phyloP scores from a whole-genome alignment of 495 filamentous ascomycete species.

The Hamigera avellanea region DNA sequence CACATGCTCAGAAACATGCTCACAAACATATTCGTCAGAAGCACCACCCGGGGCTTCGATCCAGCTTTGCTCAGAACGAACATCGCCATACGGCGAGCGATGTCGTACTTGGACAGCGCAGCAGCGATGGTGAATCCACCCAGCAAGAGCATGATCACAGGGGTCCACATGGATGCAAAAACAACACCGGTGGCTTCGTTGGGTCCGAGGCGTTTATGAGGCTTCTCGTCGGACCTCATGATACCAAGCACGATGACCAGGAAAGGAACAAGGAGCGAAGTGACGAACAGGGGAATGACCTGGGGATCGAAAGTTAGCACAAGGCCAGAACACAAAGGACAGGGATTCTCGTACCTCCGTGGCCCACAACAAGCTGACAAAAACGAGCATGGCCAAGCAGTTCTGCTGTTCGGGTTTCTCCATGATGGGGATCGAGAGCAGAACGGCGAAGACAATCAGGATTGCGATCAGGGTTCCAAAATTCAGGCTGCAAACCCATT shows the following conservation, averaged over 20 bases:
- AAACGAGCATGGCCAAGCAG: slow-evolving; percentile 84
- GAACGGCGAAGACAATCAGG: slow-evolving; percentile 54
- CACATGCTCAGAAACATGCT: slow-evolving; percentile 97
- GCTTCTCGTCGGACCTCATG: slow-evolving; percentile 63
- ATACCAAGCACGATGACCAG: slow-evolving; percentile 79
- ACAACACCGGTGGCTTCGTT: slow-evolving; percentile 69
- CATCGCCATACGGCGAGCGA: slow-evolving; percentile 92
- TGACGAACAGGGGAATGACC: slow-evolving; percentile 96
- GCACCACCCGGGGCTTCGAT: slow-evolving; percentile 73
- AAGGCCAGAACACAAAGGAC: no score
- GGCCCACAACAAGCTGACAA: slow-evolving; percentile 92
- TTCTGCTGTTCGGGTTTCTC: slow-evolving; percentile 83
- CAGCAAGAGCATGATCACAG: slow-evolving; percentile 95
- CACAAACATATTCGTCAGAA: slow-evolving; percentile 96
- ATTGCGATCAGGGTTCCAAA: slow-evolving; percentile 68
- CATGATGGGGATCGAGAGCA: slow-evolving; percentile 70
- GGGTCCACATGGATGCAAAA: slow-evolving; percentile 96
- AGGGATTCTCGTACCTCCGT: no score
- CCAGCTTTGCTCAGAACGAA: slow-evolving; percentile 96
- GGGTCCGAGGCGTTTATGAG: slow-evolving; percentile 55
- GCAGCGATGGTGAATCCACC: slow-evolving; percentile 95
- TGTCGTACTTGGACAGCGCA: slow-evolving; percentile 91
- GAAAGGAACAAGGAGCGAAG: slow-evolving; percentile 86
- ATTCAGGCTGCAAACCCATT: slow-evolving; percentile 72
- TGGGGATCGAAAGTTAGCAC: slow-evolving; percentile 15